Evolutionary conservation across 805 yeast species (phyloP), one percentile per base, ranked within the genome.

Genomic region (Barnettozyma pratensis): DNA sequence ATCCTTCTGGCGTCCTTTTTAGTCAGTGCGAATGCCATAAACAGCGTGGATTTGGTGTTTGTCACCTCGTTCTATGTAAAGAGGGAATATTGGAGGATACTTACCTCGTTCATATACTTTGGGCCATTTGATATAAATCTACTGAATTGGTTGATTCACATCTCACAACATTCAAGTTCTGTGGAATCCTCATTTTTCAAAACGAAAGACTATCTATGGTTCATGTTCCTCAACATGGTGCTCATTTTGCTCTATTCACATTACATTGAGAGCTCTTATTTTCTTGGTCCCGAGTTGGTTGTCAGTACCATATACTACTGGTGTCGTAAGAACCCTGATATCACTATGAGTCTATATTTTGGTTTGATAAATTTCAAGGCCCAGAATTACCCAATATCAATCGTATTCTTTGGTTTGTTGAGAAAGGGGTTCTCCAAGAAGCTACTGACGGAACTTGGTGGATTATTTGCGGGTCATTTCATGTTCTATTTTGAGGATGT

Each of bases 401-500:
- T 25, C 4, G 7, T 58, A 8, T 36, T 37, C 1, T 40, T 44
- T 6, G 36, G 34, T 1, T 9, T 50, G 6, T 8, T 58, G 8
- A 39, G 34, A 3, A 40, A 39, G 3, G 46, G 46, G 2, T 44
- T 39, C 3, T 34, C 29, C 2, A 41, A 31, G 6, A 29, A 25
- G 7, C 10, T 41, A 19, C 25, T 37, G 10, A 25, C 37, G 27
- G 53, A 53, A 5, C 2, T 53, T 4, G 9, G 49, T 1, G 54
- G 57, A 5, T 8, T 55, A 4, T 5, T 47, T 4, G 49, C 57
- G 8, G 64, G 63, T 1, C 61, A 58, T 42, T 5, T 51, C 10
- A 31, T 59, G 11, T 60, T 56, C 45, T 60, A 54, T 40, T 45
- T 51, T 6, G 56, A 54, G 8, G 57, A 58, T 0, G 59, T 60